Evolutionary conservation across 1,139 yeast genomes (phyloP).

Genomic region (Taphrina sp.): DNA sequence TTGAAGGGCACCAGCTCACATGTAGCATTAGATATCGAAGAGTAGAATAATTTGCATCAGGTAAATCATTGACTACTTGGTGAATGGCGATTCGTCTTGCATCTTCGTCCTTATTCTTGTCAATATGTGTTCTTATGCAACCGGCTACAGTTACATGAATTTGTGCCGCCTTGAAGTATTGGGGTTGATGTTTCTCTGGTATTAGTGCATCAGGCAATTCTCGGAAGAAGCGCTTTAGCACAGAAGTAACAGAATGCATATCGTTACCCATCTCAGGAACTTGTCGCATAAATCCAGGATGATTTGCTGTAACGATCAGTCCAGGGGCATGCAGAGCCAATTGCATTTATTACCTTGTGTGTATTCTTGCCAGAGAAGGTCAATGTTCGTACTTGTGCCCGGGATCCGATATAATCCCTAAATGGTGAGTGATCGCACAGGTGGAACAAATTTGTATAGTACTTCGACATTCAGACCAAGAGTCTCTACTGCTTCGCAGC

Average conservation of each 20-base stretch:
- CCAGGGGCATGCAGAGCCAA: too few relatives aligned
- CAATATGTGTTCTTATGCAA: too few relatives aligned
- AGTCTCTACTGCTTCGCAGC: slow-evolving; percentile 79
- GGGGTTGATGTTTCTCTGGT: slow-evolving; percentile 66
- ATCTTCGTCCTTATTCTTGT: slow-evolving; percentile 54
- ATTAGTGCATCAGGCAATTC: slow-evolving; percentile 81
- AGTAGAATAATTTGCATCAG: slow-evolving; percentile 94
- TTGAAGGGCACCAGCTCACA: slow-evolving; percentile 54
- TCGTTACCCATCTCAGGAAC: too few relatives aligned
- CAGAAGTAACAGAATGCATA: slow-evolving; percentile 65
- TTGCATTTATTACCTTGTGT: too few relatives aligned
- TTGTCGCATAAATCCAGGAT: too few relatives aligned
- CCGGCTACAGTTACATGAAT: slow-evolving; percentile 44
- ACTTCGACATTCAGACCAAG: slow-evolving; percentile 70
- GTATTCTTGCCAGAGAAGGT: too few relatives aligned
- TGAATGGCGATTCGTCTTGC: slow-evolving; percentile 73
- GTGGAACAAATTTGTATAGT: too few relatives aligned
- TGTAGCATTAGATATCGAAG: slow-evolving; percentile 81
- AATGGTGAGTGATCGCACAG: too few relatives aligned
- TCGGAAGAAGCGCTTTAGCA: slow-evolving; percentile 69
- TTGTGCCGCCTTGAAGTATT: slow-evolving; percentile 75
- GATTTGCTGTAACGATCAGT: too few relatives aligned
- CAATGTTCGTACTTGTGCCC: too few relatives aligned
- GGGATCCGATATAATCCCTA: not conserved
- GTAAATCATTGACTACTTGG: slow-evolving; percentile 79